phyloP scores from a whole-genome alignment of 345 rosid genomes.

The Gossypium sturtianum region DNA sequence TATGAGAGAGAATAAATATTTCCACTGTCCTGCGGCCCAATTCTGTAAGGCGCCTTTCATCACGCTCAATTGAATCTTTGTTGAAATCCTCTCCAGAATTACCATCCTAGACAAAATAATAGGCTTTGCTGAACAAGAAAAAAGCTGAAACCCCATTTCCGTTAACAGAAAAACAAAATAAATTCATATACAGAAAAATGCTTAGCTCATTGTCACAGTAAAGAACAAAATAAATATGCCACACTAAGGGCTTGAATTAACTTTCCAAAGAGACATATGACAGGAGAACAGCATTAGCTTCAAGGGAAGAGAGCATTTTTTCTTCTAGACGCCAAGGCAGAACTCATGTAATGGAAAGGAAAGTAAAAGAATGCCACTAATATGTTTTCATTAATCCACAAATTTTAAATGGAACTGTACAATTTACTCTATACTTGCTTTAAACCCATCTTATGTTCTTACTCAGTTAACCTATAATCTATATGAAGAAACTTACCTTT shows the following conservation, averaged over 20 bases:
- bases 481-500: conserved; percentile 42
- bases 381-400: background rate
- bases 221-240: background rate
- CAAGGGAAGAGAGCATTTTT: background rate
- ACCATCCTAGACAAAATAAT: conserved; percentile 48
- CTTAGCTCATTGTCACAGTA: background rate
- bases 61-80: conserved; percentile 71
- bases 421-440: background rate
- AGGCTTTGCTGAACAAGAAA: conserved; percentile 3
- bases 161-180: background rate
- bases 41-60: conserved; percentile 92
- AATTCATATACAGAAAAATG: background rate
- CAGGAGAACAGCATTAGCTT: background rate
- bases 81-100: conserved; percentile 70
- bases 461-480: background rate
- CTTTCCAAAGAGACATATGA: background rate
- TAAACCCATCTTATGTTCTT: background rate
- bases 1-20: conserved; percentile 82
- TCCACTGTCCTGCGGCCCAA: conserved; percentile 89
- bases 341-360: background rate
- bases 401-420: background rate
- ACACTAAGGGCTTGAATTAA: background rate
- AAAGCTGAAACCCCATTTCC: background rate
- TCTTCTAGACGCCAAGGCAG: background rate
- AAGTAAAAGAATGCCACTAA: background rate